Evolutionary conservation across 345 rosid species (phyloP), one percentile per base, ranked within the genome.

Genomic region (Bretschneidera sinensis): DNA sequence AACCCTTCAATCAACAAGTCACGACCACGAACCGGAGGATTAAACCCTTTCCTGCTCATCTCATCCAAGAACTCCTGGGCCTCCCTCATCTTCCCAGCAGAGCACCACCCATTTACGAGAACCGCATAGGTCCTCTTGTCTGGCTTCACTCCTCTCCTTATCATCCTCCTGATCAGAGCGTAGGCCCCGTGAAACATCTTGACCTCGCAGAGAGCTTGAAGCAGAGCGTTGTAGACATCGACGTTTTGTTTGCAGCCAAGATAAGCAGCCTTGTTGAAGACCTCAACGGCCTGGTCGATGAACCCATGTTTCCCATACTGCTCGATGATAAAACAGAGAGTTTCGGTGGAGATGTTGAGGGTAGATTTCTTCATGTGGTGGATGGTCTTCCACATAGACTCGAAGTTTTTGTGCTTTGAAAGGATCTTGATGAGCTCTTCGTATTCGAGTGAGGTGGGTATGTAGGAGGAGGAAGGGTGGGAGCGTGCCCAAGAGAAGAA

Each of bases 401-500:
- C 78, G 60, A 84, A 87, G 13, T 84, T 79, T 33, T 85, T 74
- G 51, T 83, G 74, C 0, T 64, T 59, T 43, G 86, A 83, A 9
- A 92, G 72, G 63, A 80, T 87, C 73, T 75, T 81, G 49, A 85
- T 72, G 53, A 89, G 83, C 73, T 89, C 83, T 65, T 89, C 91
- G 54, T 72, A 82, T 24, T 92, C 88, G 14, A 80, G 55, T 2
- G 94, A 81, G 21, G 96, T 85, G 17, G 97, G 94, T 14, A 66
- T 51, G 75, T 92, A 87, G n/a, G n/a, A n/a, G n/a, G n/a, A n/a
- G 50, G 20, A 65, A 24, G 80, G 75, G 21, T 63, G 68, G 6
- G 84, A 70, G 23, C 84, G 81, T 1, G 88, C 96, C 94, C 98
- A 89, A 19, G 84, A 78, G 83, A 92, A 87, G 89, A 89, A 92